These are phyloP conservation scores for Aspergillus incahuasiensis DNA, from an alignment of 495 filamentous ascomycete genomes.

Conservation along the genomic window DNA sequence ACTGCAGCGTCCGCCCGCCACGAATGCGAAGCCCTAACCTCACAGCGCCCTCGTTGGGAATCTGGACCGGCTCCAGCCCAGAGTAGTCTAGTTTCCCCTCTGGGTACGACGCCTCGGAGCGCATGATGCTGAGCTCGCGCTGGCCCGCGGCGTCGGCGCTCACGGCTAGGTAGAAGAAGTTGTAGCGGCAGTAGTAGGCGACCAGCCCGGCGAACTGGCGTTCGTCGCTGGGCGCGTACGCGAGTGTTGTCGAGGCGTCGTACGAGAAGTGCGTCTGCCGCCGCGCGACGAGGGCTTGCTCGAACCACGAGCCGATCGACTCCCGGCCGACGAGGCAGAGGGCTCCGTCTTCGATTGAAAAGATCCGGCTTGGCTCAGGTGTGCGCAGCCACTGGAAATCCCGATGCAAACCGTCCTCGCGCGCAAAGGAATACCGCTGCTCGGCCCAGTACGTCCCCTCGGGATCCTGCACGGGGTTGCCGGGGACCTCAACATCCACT, in stretches of 20 bases:
- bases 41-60: slow-evolving; percentile 4
- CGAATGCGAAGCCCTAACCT: slow-evolving; percentile 3
- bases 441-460: slow-evolving; percentile 5
- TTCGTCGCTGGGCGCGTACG: slow-evolving; percentile 1
- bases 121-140: slow-evolving; percentile 6
- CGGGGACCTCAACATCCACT: slow-evolving; percentile 6
- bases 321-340: slow-evolving; percentile 9
- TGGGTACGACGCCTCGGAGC: slow-evolving; percentile 7
- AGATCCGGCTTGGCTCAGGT: slow-evolving; percentile 7
- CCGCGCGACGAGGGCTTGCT: slow-evolving; percentile 10
- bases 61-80: background rate
- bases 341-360: background rate
- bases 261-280: slow-evolving; percentile 12
- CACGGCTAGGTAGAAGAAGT: slow-evolving; percentile 11
- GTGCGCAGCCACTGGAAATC: slow-evolving; percentile 12
- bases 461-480: background rate
- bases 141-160: slow-evolving; percentile 6
- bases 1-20: slow-evolving; percentile 4
- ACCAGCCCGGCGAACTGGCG: slow-evolving; percentile 7
- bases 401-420: background rate
- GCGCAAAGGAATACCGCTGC: slow-evolving; percentile 6
- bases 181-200: slow-evolving; percentile 11
- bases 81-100: background rate
- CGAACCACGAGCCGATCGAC: slow-evolving; percentile 16
- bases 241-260: slow-evolving; percentile 5